phyloP scores from a whole-genome alignment of 108 stramenopile genomes.

The Discostella pseudostelligera region DNA sequence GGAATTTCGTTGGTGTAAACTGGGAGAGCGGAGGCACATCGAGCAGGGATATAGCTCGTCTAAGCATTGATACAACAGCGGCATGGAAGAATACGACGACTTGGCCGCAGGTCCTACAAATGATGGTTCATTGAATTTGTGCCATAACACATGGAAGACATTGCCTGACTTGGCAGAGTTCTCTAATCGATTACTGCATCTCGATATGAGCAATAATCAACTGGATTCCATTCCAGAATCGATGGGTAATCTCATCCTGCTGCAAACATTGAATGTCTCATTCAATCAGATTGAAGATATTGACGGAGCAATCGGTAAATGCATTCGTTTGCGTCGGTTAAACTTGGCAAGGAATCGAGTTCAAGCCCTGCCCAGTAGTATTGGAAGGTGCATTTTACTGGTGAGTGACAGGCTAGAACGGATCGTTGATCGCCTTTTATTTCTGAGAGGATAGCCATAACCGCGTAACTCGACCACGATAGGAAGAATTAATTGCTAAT shows the following conservation, averaged over 20 bases:
- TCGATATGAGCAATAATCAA: slow-evolving; percentile 33
- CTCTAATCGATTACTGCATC: slow-evolving; percentile 10
- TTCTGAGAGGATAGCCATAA: neutral
- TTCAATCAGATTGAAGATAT: slow-evolving; percentile 30
- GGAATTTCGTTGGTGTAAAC: neutral
- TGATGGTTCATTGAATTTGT: slow-evolving; percentile 29
- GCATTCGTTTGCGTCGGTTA: slow-evolving; percentile 29
- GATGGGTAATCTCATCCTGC: slow-evolving; percentile 24
- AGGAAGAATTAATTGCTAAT: slow-evolving; percentile 32
- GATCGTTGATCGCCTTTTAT: too few species aligned
- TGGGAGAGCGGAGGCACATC: too few species aligned
- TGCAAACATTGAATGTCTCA: slow-evolving; percentile 35
- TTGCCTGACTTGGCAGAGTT: slow-evolving; percentile 25
- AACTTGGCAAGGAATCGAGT: slow-evolving; percentile 32
- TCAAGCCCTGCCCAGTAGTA: slow-evolving; percentile 15
- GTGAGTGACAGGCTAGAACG: slow-evolving; percentile 4
- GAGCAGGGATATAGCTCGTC: too few species aligned
- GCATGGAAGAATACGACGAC: slow-evolving; percentile 45
- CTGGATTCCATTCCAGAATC: slow-evolving; percentile 21
- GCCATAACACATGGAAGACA: slow-evolving; percentile 36
- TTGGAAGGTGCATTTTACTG: slow-evolving; percentile 28
- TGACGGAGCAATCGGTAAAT: slow-evolving; percentile 34
- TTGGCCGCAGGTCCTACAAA: slow-evolving; percentile 12
- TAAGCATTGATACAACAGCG: neutral
- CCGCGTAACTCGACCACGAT: neutral